These are phyloP conservation scores for Musa beccarii DNA, from an alignment of 176 grass and related monocot species.

Conservation along the genomic window DNA sequence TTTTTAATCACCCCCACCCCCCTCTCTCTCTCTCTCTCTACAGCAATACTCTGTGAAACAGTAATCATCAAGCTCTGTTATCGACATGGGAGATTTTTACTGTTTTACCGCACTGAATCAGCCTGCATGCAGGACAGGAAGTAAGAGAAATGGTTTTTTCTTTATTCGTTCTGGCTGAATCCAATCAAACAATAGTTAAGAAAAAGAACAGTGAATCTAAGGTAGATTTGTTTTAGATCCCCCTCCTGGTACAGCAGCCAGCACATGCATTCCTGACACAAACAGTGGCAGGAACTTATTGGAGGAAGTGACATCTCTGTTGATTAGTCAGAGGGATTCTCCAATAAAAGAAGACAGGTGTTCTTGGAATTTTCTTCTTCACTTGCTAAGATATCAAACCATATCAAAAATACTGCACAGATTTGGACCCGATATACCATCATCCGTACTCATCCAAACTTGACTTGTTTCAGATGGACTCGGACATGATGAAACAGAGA, in stretches of 20 bases:
- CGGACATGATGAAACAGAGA: too few relatives aligned
- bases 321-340: neutral
- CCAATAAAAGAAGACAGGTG: neutral
- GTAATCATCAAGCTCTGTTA: neutral
- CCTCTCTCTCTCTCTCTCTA: neutral
- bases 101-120: neutral
- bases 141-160: too few relatives aligned
- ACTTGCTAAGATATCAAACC: neutral
- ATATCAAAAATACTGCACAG: too few relatives aligned
- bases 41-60: neutral
- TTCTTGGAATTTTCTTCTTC: neutral
- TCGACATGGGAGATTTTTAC: neutral
- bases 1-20: neutral
- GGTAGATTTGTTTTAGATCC: too few relatives aligned
- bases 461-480: too few relatives aligned
- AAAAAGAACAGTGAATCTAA: neutral
- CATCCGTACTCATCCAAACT: too few relatives aligned
- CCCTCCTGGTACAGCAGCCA: neutral
- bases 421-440: too few relatives aligned
- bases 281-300: too few relatives aligned
- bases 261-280: neutral
- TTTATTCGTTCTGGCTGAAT: neutral
- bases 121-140: too few relatives aligned
- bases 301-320: neutral
- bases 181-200: neutral